Conservation (phyloP, 1,284 basidiomycete genomes). For the Naganishia albida region DNA sequence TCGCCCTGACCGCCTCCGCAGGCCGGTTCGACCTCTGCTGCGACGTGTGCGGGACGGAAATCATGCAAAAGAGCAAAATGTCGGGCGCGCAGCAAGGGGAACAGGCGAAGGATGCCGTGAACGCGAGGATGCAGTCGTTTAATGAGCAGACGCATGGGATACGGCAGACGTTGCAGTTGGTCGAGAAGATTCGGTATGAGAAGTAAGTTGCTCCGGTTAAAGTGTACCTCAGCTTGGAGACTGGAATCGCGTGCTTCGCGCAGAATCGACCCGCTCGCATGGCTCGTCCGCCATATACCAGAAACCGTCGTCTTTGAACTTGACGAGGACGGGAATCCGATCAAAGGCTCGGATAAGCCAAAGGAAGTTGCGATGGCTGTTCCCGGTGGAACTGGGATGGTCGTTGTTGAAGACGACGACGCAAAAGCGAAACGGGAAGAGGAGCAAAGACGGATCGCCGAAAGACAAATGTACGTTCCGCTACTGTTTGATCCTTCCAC, state of each 20-base stretch:
- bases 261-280: conserved; percentile 77
- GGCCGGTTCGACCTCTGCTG: conserved; percentile 63
- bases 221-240: not conserved
- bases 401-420: conserved; percentile 75
- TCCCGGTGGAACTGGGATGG: conserved; percentile 58
- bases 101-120: conserved; percentile 65
- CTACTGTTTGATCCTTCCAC: not conserved
- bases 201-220: conserved; percentile 58
- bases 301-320: conserved; percentile 34
- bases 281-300: conserved; percentile 61
- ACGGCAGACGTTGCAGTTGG: conserved; percentile 79
- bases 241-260: conserved; percentile 14
- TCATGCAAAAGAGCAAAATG: conserved; percentile 59
- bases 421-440: conserved; percentile 75
- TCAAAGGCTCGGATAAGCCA: conserved; percentile 57
- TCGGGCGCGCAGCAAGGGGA: conserved; percentile 62
- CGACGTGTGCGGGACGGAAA: conserved; percentile 59
- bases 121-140: conserved; percentile 89
- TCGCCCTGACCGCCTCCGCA: conserved; percentile 39
- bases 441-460: conserved; percentile 68
- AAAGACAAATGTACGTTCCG: conserved; percentile 66
- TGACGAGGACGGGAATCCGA: conserved; percentile 41
- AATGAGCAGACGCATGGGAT: conserved; percentile 88
- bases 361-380: conserved; percentile 59
- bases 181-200: conserved; percentile 82